phyloP scores from a whole-genome alignment of 2,329 filamentous ascomycete genomes.

The Aspergillus quadrilineatus region DNA sequence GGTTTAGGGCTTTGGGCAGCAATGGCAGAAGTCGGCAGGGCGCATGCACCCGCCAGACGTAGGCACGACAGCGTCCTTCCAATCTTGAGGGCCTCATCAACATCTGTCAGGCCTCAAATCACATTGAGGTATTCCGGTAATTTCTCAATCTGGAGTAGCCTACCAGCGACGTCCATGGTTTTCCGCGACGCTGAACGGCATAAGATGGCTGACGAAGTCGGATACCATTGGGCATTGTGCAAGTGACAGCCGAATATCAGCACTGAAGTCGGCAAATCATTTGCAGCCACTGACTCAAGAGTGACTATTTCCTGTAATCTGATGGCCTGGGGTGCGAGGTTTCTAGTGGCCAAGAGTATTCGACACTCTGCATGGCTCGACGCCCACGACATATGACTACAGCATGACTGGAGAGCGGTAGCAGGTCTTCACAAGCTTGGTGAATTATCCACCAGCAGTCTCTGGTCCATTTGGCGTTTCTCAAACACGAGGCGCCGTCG shows the following conservation, averaged over 20 bases:
- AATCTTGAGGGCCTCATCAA: conserved; percentile 15
- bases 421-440: not conserved
- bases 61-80: conserved; percentile 11
- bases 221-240: conserved; percentile 4
- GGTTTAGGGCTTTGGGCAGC: conserved; percentile 26
- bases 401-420: not conserved
- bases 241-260: conserved; percentile 1
- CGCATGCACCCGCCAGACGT: conserved; percentile 18
- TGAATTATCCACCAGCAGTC: not conserved
- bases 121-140: not conserved
- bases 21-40: conserved; percentile 22
- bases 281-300: not conserved
- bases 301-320: not conserved
- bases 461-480: not conserved
- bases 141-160: conserved; percentile 6
- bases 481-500: not conserved
- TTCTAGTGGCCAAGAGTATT: not conserved
- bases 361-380: not conserved
- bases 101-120: conserved; percentile 9
- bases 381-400: conserved; percentile 6
- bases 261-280: conserved; percentile 2
- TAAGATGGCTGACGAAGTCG: conserved; percentile 4
- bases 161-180: not conserved
- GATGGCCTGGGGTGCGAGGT: not conserved
- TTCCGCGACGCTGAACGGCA: conserved; percentile 3